Evolutionary conservation across 2,329 filamentous ascomycete species (phyloP).

Genomic region (Sporothrix dimorphospora): DNA sequence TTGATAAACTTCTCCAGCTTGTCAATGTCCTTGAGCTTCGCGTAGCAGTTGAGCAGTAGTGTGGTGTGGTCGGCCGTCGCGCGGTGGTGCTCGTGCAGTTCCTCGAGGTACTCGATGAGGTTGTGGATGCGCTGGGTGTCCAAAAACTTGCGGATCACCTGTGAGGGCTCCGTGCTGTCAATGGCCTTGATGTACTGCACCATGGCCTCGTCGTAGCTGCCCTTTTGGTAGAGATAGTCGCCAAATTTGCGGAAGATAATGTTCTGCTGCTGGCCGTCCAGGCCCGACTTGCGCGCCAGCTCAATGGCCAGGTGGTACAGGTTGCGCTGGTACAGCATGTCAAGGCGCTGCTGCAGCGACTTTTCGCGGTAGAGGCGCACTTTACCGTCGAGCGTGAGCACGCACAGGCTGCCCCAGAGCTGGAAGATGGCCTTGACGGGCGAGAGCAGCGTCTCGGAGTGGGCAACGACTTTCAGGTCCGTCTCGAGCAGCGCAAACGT

Average conservation of each 20-base stretch:
- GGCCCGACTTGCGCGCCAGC: slow-evolving; percentile 83
- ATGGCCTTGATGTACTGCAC: slow-evolving; percentile 96
- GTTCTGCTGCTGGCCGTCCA: slow-evolving; percentile 81
- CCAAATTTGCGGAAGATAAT: slow-evolving; percentile 92
- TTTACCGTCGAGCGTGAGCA: slow-evolving; percentile 92
- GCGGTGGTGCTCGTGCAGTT: slow-evolving; percentile 90
- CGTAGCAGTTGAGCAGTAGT: slow-evolving; percentile 92
- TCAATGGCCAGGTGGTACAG: slow-evolving; percentile 91
- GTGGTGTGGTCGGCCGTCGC: slow-evolving; percentile 96
- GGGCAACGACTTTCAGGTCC: slow-evolving; percentile 84
- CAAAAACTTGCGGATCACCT: slow-evolving; percentile 93
- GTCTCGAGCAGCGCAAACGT: slow-evolving; percentile 92
- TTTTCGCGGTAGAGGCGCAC: slow-evolving; percentile 90
- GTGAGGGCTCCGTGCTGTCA: slow-evolving; percentile 92
- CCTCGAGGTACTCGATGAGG: slow-evolving; percentile 93
- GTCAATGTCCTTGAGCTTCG: slow-evolving; percentile 94
- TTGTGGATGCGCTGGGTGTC: slow-evolving; percentile 98
- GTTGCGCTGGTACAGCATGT: slow-evolving; percentile 91
- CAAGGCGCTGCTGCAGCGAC: slow-evolving; percentile 83
- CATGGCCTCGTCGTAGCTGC: slow-evolving; percentile 98
- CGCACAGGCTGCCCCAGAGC: slow-evolving; percentile 89
- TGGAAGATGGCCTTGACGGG: slow-evolving; percentile 79
- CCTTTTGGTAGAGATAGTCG: slow-evolving; percentile 91
- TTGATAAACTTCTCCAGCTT: slow-evolving; percentile 98
- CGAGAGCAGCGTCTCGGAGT: slow-evolving; percentile 82